Percentiles rank a stretch among this genome's conserved stretches.
These are phyloP conservation scores for Trichoderma koningiopsis DNA, from an alignment of 2,329 filamentous ascomycete species.

Conservation along the genomic window DNA sequence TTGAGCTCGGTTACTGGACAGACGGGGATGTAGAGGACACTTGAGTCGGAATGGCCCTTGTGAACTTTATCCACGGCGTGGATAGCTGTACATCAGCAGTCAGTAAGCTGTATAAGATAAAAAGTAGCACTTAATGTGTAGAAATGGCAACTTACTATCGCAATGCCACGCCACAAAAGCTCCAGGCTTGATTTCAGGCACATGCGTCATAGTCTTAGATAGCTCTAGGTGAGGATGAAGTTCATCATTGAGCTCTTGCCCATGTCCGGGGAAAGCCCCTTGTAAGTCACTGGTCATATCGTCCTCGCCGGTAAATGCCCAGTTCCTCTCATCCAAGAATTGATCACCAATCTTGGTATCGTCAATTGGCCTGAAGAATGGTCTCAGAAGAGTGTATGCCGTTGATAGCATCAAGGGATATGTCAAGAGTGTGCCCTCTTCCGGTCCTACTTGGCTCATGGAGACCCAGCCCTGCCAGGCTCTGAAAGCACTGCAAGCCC, in stretches of 20 bases:
- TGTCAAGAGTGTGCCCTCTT: constrained; percentile 78
- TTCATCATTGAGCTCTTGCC: constrained; percentile 68
- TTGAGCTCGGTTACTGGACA: constrained; percentile 79
- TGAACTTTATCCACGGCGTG: constrained; percentile 85
- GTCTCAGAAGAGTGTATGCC: constrained; percentile 77
- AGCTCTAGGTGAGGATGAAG: constrained; percentile 74
- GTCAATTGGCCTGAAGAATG: constrained; percentile 69
- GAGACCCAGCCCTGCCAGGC: constrained; percentile 90
- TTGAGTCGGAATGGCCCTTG: constrained; percentile 70
- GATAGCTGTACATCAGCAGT: constrained; percentile 48
- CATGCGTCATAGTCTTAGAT: constrained; percentile 66
- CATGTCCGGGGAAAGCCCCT: constrained; percentile 68
- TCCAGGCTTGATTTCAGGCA: constrained; percentile 69
- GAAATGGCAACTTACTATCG: constrained; percentile 53
- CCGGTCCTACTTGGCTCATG: constrained; percentile 71
- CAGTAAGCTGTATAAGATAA: background rate
- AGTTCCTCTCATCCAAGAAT: constrained; percentile 58
- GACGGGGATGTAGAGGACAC: constrained; percentile 86
- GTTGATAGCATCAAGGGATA: constrained; percentile 79
- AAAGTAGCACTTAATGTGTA: background rate
- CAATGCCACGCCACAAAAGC: constrained; percentile 88
- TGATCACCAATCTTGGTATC: constrained; percentile 28
- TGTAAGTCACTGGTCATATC: constrained; percentile 64
- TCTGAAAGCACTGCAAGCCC: constrained; percentile 81
- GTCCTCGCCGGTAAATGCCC: constrained; percentile 53